Percentiles rank a stretch among this genome's conserved stretches.
Conservation (phyloP, 1,139 yeast species). For the Taphrina betulina region DNA sequence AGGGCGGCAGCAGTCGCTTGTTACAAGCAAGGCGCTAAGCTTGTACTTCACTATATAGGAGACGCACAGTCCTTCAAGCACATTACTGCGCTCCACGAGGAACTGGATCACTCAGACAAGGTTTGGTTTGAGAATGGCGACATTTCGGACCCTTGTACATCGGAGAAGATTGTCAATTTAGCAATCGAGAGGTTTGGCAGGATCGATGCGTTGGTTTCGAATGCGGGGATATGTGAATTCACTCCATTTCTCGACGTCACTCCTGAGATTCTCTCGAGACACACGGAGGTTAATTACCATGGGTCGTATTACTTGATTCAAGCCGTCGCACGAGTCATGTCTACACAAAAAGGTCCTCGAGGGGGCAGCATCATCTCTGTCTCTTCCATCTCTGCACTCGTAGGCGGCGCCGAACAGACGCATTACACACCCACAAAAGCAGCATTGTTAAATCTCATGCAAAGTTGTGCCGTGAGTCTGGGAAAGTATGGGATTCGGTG, state of each 20-base stretch:
- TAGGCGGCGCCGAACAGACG: constrained; percentile 57
- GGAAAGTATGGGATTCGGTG: constrained; percentile 50
- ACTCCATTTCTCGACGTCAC: constrained; percentile 47
- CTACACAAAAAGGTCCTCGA: constrained; percentile 46
- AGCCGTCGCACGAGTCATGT: constrained; percentile 52
- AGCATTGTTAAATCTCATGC: constrained; percentile 54
- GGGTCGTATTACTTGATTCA: constrained; percentile 52
- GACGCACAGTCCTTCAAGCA: constrained; percentile 15
- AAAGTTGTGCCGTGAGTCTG: constrained; percentile 56
- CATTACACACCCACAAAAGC: constrained; percentile 63
- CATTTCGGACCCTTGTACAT: constrained; percentile 48
- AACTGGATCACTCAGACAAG: constrained; percentile 39
- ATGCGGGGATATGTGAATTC: constrained; percentile 52
- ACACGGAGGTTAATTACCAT: constrained; percentile 50
- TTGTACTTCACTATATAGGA: constrained; percentile 41
- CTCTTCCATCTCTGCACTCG: constrained; percentile 51
- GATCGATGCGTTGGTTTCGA: constrained; percentile 50
- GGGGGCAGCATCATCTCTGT: constrained; percentile 53
- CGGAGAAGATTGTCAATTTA: constrained; percentile 44
- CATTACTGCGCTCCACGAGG: constrained; percentile 37
- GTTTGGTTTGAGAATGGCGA: constrained; percentile 48
- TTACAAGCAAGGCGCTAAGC: constrained; percentile 40
- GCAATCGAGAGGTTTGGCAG: constrained; percentile 49
- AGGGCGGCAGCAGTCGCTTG: constrained; percentile 47
- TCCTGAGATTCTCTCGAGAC: constrained; percentile 48